Conservation (phyloP, 1,284 basidiomycete genomes). For the Gomphus bonarii region DNA sequence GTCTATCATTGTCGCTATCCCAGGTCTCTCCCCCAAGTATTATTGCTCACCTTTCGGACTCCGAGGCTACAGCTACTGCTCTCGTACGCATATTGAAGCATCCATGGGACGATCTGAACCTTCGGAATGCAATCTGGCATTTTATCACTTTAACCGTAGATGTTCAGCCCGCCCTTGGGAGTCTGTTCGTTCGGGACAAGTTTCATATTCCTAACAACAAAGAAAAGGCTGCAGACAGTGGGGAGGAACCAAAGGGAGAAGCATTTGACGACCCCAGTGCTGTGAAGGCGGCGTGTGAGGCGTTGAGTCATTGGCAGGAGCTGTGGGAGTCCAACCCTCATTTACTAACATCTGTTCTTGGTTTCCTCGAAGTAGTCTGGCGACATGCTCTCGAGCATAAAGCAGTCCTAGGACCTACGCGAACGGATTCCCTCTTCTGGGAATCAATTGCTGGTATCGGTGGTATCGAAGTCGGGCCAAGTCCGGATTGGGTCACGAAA, state of each 20-base stretch:
- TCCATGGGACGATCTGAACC: constrained; percentile 56
- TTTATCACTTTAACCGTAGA: constrained; percentile 77
- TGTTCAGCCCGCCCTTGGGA: constrained; percentile 80
- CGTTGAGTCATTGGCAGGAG: constrained; percentile 58
- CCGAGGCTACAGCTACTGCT: constrained; percentile 52
- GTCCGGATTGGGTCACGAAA: constrained; percentile 50
- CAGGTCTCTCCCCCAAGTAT: constrained; percentile 56
- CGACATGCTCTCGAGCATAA: constrained; percentile 74
- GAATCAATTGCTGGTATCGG: constrained; percentile 48
- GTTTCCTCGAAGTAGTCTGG: constrained; percentile 79
- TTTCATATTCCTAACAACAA: constrained; percentile 46
- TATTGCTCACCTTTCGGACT: constrained; percentile 60
- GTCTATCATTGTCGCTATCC: constrained; percentile 49
- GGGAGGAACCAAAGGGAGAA: constrained; percentile 16
- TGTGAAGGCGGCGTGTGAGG: constrained; percentile 54
- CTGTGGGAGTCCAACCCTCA: constrained; percentile 70
- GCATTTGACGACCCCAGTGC: constrained; percentile 37
- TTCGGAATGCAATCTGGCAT: constrained; percentile 73
- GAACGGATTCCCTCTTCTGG: constrained; percentile 55
- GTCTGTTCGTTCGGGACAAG: constrained; percentile 68
- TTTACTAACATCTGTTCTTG: constrained; percentile 64
- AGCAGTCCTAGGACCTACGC: constrained; percentile 42
- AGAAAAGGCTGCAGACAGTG: constrained; percentile 18
- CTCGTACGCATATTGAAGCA: constrained; percentile 58
- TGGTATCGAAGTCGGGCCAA: constrained; percentile 53